Percentiles rank a stretch among this genome's conserved stretches.
These are phyloP conservation scores for Ceratobasidium sp. DNA, from an alignment of 1,284 basidiomycete genomes.

Conservation along the genomic window DNA sequence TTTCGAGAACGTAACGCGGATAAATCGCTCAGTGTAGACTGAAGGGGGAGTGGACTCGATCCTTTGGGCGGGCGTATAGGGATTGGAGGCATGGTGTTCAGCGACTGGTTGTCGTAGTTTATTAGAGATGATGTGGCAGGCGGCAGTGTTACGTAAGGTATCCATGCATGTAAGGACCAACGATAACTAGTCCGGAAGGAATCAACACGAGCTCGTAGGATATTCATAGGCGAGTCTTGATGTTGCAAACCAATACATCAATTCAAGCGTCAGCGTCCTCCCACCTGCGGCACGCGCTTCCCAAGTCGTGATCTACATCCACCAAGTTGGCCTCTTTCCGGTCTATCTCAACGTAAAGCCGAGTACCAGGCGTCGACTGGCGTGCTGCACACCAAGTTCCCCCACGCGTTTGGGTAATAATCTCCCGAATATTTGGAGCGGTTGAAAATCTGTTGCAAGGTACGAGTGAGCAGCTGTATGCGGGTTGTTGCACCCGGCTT, in stretches of 20 bases:
- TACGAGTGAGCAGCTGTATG: not conserved
- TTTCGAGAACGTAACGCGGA: constrained; percentile 16
- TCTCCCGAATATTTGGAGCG: constrained; percentile 33
- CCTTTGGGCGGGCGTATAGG: constrained; percentile 27
- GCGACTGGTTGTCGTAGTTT: not conserved
- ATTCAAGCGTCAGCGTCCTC: constrained; percentile 15
- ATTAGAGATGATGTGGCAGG: constrained; percentile 40
- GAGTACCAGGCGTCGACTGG: constrained; percentile 30
- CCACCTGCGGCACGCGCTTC: constrained; percentile 41
- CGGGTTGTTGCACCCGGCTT: not conserved
- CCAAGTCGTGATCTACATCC: constrained; percentile 49
- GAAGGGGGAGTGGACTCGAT: constrained; percentile 24
- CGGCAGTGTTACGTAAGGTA: not conserved
- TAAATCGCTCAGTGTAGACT: constrained; percentile 26
- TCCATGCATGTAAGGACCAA: no score
- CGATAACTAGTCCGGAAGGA: no score
- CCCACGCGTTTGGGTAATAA: constrained; percentile 34
- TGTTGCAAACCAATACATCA: not conserved
- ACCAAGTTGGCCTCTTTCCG: constrained; percentile 48
- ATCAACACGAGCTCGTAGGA: not conserved
- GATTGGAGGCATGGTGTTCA: constrained; percentile 36
- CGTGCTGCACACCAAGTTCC: constrained; percentile 42
- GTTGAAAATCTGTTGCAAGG: constrained; percentile 30
- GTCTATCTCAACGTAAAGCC: constrained; percentile 45
- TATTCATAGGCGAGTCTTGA: not conserved